Evolutionary conservation across 2,329 filamentous ascomycete genomes (phyloP).

Genomic region (Pyricularia pennisetigena): DNA sequence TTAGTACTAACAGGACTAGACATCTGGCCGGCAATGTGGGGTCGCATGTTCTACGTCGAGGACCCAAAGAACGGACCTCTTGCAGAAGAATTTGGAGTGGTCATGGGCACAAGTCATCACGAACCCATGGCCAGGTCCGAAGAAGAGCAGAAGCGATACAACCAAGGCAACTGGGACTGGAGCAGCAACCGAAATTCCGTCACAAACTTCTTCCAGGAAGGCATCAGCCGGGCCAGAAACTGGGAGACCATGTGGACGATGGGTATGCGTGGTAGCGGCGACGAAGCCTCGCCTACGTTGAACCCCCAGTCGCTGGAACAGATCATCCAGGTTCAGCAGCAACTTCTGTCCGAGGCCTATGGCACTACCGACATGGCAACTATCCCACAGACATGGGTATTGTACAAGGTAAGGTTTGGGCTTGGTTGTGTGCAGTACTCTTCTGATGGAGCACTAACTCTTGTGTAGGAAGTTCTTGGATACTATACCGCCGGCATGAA

Average conservation of each 20-base stretch:
- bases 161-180: constrained; percentile 43
- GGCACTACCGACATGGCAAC: not conserved
- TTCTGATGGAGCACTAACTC: not conserved
- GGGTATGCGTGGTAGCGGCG: constrained; percentile 43
- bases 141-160: constrained; percentile 18
- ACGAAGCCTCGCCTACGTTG: constrained; percentile 35
- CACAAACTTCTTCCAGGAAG: constrained; percentile 40
- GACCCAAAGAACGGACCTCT: constrained; percentile 40
- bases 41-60: constrained; percentile 45
- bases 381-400: constrained; percentile 47
- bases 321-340: constrained; percentile 25
- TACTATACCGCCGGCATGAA: constrained; percentile 48
- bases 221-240: constrained; percentile 35
- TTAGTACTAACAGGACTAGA: constrained; percentile 13
- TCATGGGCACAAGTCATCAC: constrained; percentile 48
- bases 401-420: constrained; percentile 33
- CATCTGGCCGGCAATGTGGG: constrained; percentile 50
- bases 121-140: constrained; percentile 48
- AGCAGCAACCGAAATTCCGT: constrained; percentile 41
- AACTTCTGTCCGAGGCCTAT: constrained; percentile 7
- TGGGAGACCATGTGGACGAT: constrained; percentile 39
- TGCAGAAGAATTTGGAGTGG: constrained; percentile 46
- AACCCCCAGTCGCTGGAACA: constrained; percentile 27
- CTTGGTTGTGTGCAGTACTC: not conserved
- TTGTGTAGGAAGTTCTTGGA: constrained; percentile 31